Percentiles rank a stretch among this genome's conserved stretches.
These are phyloP conservation scores for Epichloe uncinata DNA, from an alignment of 2,329 filamentous ascomycete genomes.

Conservation along the genomic window DNA sequence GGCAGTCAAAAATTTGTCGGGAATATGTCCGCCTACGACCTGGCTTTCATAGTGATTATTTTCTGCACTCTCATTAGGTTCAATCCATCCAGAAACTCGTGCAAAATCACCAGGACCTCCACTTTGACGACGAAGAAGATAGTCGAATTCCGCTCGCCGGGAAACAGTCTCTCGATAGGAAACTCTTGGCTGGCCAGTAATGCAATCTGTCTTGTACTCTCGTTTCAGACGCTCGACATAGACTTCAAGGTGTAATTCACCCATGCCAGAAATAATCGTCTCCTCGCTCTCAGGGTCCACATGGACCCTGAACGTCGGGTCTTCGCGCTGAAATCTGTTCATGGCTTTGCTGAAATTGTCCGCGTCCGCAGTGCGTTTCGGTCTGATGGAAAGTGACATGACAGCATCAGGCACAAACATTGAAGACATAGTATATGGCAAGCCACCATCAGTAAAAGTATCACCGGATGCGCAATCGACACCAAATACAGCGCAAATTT, in stretches of 20 bases:
- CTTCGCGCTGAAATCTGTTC: slow-evolving; percentile 95
- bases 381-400: slow-evolving; percentile 94
- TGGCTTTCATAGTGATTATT: slow-evolving; percentile 77
- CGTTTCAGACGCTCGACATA: slow-evolving; percentile 94
- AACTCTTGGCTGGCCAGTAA: slow-evolving; percentile 92
- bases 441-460: slow-evolving; percentile 87
- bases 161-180: slow-evolving; percentile 93
- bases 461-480: slow-evolving; percentile 96
- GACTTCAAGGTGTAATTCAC: slow-evolving; percentile 90
- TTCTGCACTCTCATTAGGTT: slow-evolving; percentile 61
- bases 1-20: slow-evolving; percentile 88
- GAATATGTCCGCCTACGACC: slow-evolving; percentile 79
- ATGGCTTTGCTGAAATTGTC: slow-evolving; percentile 97
- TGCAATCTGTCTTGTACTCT: slow-evolving; percentile 92
- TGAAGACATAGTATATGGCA: slow-evolving; percentile 91
- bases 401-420: slow-evolving; percentile 98
- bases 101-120: slow-evolving; percentile 94
- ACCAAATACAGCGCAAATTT: slow-evolving; percentile 97
- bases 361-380: slow-evolving; percentile 82
- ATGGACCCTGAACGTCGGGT: slow-evolving; percentile 91
- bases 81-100: slow-evolving; percentile 81
- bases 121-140: slow-evolving; percentile 86
- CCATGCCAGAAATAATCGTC: slow-evolving; percentile 98
- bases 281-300: slow-evolving; percentile 88
- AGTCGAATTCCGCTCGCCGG: slow-evolving; percentile 71